A percentile compares a stretch with the other conserved stretches of the same genome.
phyloP scores from a whole-genome alignment of 106 monocot species.

The Gastrodia elata region DNA sequence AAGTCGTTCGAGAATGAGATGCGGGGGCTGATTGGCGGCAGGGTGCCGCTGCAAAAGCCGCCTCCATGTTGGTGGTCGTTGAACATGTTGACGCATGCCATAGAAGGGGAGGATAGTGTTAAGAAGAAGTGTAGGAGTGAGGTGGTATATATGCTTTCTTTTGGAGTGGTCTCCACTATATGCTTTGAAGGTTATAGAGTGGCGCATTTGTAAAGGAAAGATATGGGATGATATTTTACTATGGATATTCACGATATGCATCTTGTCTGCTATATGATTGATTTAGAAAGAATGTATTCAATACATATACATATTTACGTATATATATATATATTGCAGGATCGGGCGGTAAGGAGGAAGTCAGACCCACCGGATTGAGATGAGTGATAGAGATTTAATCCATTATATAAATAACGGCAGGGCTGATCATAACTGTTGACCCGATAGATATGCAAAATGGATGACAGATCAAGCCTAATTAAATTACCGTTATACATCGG shows the following conservation, averaged over 20 bases:
- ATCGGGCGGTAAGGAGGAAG: too few species aligned
- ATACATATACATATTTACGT: too few species aligned
- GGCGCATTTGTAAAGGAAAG: not conserved
- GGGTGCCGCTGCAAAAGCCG: not conserved
- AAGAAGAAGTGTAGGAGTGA: not conserved
- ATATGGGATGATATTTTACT: not conserved
- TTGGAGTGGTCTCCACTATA: not conserved
- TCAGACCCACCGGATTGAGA: too few species aligned
- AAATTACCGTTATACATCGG: too few species aligned
- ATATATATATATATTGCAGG: too few species aligned
- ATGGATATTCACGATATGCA: not conserved
- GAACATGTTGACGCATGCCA: slow-evolving; percentile 72
- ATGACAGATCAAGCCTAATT: too few species aligned
- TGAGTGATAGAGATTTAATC: too few species aligned
- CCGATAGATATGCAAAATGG: too few species aligned
- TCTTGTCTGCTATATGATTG: not conserved
- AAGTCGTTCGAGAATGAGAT: slow-evolving; percentile 82
- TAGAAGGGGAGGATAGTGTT: not conserved
- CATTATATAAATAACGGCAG: too few species aligned
- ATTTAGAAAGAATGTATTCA: too few species aligned
- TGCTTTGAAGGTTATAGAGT: not conserved
- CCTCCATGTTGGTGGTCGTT: slow-evolving; percentile 18
- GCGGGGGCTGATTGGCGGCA: slow-evolving; percentile 36
- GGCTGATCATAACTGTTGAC: too few species aligned
- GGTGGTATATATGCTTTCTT: not conserved